These are phyloP conservation scores for Macrophomina tecta DNA, from an alignment of 2,329 filamentous ascomycete genomes.

Conservation along the genomic window DNA sequence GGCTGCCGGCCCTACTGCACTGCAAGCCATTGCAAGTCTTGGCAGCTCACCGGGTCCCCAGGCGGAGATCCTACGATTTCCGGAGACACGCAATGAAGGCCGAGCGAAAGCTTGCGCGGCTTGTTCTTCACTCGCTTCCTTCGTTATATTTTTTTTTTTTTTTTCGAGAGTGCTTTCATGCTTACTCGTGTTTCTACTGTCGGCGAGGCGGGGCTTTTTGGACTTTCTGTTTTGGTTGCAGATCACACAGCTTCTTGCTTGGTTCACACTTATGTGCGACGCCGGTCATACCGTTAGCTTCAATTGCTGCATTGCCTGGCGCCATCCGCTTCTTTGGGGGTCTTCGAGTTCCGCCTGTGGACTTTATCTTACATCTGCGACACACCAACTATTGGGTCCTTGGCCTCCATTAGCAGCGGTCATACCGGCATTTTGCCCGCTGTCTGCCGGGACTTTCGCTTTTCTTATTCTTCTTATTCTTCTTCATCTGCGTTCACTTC, in stretches of 20 bases:
- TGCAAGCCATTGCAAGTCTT: constrained; percentile 22
- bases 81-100: constrained; percentile 7
- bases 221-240: neutral
- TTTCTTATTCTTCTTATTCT: neutral
- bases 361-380: constrained; percentile 1
- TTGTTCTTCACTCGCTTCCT: constrained; percentile 9
- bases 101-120: constrained; percentile 25
- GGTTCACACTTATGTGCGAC: constrained; percentile 5
- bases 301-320: constrained; percentile 27
- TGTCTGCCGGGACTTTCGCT: neutral
- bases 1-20: constrained; percentile 21
- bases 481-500: neutral
- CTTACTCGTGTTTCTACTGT: constrained; percentile 22
- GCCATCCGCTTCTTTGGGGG: neutral
- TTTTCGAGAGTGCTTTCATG: constrained; percentile 18
- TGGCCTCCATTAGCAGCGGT: constrained; percentile 12
- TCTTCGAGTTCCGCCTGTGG: neutral
- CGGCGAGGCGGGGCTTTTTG: constrained; percentile 6
- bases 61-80: constrained; percentile 27
- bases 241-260: constrained; percentile 13
- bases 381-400: neutral
- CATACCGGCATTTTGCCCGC: neutral
- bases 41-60: constrained; percentile 27
- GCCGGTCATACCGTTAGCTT: constrained; percentile 21
- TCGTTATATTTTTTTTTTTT: constrained; percentile 14